Percentiles rank a stretch among this genome's conserved stretches.
These are phyloP conservation scores for Fusarium keratoplasticum DNA, from an alignment of 2,329 filamentous ascomycete species.

Conservation along the genomic window DNA sequence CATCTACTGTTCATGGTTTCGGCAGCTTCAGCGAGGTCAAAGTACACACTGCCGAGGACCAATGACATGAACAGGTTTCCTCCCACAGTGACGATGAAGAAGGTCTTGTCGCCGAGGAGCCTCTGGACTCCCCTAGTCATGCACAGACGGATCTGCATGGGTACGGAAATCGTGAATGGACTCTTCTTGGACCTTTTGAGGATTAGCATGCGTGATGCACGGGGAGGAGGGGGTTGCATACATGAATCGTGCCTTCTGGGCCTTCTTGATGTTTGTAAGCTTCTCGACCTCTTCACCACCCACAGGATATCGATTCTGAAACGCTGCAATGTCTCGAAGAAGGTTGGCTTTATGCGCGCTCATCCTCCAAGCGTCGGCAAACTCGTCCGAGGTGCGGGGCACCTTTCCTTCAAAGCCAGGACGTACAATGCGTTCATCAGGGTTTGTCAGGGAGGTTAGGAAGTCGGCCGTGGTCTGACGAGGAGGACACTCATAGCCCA, in stretches of 20 bases:
- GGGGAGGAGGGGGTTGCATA: not conserved
- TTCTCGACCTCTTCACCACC: constrained; percentile 21
- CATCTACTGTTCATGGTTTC: not conserved
- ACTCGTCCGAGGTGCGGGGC: constrained; percentile 50
- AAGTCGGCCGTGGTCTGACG: constrained; percentile 77
- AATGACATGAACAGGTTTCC: constrained; percentile 5
- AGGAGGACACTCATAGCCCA: constrained; percentile 67
- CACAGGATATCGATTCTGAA: constrained; percentile 25
- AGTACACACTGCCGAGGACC: not conserved
- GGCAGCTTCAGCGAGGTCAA: not conserved
- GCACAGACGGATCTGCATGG: constrained; percentile 57
- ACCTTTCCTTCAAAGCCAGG: constrained; percentile 47
- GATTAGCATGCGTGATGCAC: not conserved
- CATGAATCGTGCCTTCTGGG: constrained; percentile 28
- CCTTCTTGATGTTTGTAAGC: constrained; percentile 14
- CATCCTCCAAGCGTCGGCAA: constrained; percentile 48
- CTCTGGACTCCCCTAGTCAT: constrained; percentile 46
- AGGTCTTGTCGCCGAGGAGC: constrained; percentile 32
- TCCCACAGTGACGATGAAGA: constrained; percentile 19
- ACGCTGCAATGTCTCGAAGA: not conserved
- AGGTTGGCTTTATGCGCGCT: constrained; percentile 42
- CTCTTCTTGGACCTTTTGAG: constrained; percentile 24
- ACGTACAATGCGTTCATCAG: constrained; percentile 47
- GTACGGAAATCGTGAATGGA: constrained; percentile 59
- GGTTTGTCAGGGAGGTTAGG: constrained; percentile 63